Percentiles rank a stretch among this genome's conserved stretches.
phyloP scores from a whole-genome alignment of 2,329 filamentous ascomycete genomes.

The Sclerotinia borealis region DNA sequence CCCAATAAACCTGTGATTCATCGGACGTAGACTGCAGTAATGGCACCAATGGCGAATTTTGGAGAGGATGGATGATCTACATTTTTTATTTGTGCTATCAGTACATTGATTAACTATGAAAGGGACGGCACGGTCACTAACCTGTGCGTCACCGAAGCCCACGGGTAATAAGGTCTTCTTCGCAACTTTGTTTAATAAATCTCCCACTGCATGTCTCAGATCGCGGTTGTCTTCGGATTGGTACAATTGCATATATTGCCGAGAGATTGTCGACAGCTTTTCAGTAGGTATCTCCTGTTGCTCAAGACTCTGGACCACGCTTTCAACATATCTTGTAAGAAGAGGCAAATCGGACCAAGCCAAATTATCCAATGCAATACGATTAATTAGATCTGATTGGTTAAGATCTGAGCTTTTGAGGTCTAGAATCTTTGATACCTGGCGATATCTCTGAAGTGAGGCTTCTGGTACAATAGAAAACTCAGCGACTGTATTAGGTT shows the following conservation, averaged over 20 bases:
- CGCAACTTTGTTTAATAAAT: conserved; percentile 25
- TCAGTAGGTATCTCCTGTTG: not conserved
- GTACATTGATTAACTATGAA: conserved; percentile 28
- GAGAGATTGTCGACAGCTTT: not conserved
- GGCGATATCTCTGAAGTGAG: conserved; percentile 27
- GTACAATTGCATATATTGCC: conserved; percentile 24
- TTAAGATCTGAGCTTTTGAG: not conserved
- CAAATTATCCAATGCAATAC: conserved; percentile 30
- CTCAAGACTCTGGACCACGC: not conserved
- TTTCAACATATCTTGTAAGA: conserved; percentile 26
- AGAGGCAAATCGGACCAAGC: conserved; percentile 30
- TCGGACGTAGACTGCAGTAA: conserved; percentile 38
- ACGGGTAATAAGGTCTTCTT: conserved; percentile 19
- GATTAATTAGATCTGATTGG: conserved; percentile 15
- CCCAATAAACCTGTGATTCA: conserved; percentile 39
- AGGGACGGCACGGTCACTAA: conserved; percentile 34
- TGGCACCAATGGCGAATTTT: conserved; percentile 49
- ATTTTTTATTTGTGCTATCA: conserved; percentile 30
- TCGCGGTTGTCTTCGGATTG: conserved; percentile 21
- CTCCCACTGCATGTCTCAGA: conserved; percentile 22
- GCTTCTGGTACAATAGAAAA: conserved; percentile 22
- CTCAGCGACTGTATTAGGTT: not conserved
- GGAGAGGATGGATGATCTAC: conserved; percentile 53
- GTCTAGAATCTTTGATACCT: conserved; percentile 20
- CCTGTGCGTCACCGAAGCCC: conserved; percentile 39